Conservation (phyloP, 208 protist species). For the Trypanosoma lewisi region DNA sequence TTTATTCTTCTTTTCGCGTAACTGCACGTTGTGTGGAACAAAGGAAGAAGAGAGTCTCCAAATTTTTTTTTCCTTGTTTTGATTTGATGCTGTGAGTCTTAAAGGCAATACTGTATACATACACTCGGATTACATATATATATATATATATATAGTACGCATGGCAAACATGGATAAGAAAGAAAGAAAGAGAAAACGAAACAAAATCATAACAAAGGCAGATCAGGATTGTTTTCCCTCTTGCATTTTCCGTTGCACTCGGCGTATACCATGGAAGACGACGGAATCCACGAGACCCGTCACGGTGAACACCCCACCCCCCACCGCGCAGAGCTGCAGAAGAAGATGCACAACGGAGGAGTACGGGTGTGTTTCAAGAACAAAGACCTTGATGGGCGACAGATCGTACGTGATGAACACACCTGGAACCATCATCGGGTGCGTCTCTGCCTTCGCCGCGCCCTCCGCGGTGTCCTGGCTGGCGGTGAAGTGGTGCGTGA, state of each 20-base stretch:
- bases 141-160: too few species aligned
- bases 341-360: constrained; percentile 56
- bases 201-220: too few species aligned
- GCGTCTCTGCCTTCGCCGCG: not conserved
- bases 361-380: constrained; percentile 50
- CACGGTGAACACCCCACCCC: constrained; percentile 66
- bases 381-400: constrained; percentile 73
- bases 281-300: constrained; percentile 55
- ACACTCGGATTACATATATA: too few species aligned
- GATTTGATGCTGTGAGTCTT: too few species aligned
- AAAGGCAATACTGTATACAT: too few species aligned
- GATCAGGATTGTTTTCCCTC: constrained; percentile 47
- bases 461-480: not conserved
- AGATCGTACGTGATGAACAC: constrained; percentile 91
- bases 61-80: too few species aligned
- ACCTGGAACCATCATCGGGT: constrained; percentile 42
- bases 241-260: constrained; percentile 37
- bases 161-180: too few species aligned
- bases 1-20: too few species aligned
- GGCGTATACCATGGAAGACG: constrained; percentile 41
- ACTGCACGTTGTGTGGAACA: too few species aligned
- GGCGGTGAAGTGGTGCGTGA: constrained; percentile 80
- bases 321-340: constrained; percentile 67
- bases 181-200: too few species aligned
- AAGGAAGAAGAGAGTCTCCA: too few species aligned